Evolutionary conservation across 345 rosid species (phyloP), one percentile per base, ranked within the genome.

Genomic region (Hibiscus trionum): DNA sequence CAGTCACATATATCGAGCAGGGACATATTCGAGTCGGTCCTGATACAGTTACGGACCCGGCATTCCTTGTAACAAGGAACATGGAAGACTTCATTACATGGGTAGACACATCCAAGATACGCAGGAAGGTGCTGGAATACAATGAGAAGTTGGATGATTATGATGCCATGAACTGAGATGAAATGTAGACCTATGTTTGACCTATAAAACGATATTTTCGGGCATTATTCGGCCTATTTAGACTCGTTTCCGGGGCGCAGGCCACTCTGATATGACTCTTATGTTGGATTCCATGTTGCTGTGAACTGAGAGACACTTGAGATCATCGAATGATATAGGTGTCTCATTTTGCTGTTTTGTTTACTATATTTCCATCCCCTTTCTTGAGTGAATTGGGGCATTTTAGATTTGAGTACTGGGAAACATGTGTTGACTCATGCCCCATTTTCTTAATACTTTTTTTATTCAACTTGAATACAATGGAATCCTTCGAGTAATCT

Each of bases 11-110:
- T 75, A 90, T 94, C n/a, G 93, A 91, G 83, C 98, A 94, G 80
- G 96, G 96, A 44, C 97, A 94, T 75, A 73, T 94, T 73, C 88
- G 96, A 69, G 96, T 90, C n/a, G 97, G 98, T 60, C 96, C 95
- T 0, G 97, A 94, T 55, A 90, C 93, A 0, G 77, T 94, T 31
- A 90, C 89, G 6, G 97, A 94, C 78, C 97, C 97, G 1, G 92
- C 97, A 53, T 94, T 85, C 80, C 84, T 91, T 1, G 98, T 94
- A 24, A 91, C 97, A 0, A 79, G 97, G 81, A 94, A 90, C 72
- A 90, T 88, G 93, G 97, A 94, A 76, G 97, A 94, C 82, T 91
- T 90, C 17, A 83, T 90, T 64, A 94, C 98, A 1, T 94, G 97
- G 97, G 97, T 90, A 44, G 98, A 94, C 81, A 83, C 95, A 53